Evolutionary conservation across 768 basidiomycete species (phyloP), one percentile per base, ranked within the genome.

Genomic region (Butyriboletus loyo): DNA sequence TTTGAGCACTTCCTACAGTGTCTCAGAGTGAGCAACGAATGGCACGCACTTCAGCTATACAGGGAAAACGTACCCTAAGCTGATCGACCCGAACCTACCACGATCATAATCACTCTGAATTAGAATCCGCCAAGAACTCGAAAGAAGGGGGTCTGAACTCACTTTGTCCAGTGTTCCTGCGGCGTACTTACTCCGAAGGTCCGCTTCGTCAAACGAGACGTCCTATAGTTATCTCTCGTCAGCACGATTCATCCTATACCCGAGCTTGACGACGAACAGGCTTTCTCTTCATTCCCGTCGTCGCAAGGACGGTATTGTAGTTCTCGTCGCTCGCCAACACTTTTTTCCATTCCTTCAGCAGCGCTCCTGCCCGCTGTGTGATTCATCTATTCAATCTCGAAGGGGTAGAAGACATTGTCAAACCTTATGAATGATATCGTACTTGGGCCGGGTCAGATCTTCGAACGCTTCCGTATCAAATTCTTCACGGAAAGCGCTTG

Each of bases 401-500:
- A 27, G 2, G 36, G 15, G 24, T 5, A 30, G 46, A 22, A 2
- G 15, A 19, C 17, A 44, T 32, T 1, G 7, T 53, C 75, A 46
- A 53, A 90, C 92, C 77, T 88, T 84, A 63, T 92, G 87, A 50
- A 98, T 92, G 66, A 80, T 77, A 52, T 85, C 82, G 42, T 82
- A 72, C 60, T 88, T 85, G 5, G 95, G 95, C 53, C 79, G 66
- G 0, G 95, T 93, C 59, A 86, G 71, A 69, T 99, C 96, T 56
- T 89, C 85, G 54, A 92, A 91, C 0, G 81, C 72, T 50, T 84
- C 81, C 1, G 79, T 75, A 65, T 96, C 85, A 57, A 86, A 97
- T 53, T 93, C 84, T 64, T 97, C 91, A 46, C 89, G 84, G 72
- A 98, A 95, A 0, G 97, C 97, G 49, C 84, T 85, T 8, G 96